Conservation (phyloP, 2,329 filamentous ascomycete species). For the Verticillium isaacii region DNA sequence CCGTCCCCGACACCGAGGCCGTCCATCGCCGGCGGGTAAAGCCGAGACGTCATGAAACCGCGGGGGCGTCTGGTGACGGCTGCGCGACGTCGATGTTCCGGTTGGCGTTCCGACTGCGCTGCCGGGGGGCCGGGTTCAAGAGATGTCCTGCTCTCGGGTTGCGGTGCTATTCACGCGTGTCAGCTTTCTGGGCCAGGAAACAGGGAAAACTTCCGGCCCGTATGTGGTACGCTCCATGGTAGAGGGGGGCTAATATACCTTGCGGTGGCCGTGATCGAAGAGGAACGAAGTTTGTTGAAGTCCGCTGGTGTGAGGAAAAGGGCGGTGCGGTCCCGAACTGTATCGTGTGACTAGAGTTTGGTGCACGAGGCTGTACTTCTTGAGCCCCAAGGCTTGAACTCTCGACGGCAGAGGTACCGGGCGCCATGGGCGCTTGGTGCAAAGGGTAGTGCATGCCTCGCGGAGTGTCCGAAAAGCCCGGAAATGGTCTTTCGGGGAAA, state of each 20-base stretch:
- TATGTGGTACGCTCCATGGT: too few relatives aligned
- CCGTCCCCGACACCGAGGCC: background rate
- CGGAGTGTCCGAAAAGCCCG: background rate
- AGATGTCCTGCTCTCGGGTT: background rate
- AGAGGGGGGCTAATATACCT: background rate
- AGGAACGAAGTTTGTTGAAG: background rate
- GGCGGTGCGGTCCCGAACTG: slow-evolving; percentile 12
- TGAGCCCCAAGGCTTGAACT: background rate
- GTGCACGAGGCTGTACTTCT: background rate
- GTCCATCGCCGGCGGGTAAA: background rate
- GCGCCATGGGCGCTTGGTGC: background rate
- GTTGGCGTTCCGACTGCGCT: background rate
- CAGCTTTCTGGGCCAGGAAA: background rate
- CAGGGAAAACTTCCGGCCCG: background rate
- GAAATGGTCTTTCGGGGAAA: background rate
- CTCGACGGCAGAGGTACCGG: background rate
- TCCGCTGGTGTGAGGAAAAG: slow-evolving; percentile 4
- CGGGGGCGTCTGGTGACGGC: background rate
- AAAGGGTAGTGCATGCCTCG: background rate
- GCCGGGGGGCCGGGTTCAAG: background rate
- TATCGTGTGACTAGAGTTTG: slow-evolving; percentile 4
- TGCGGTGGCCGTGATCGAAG: background rate
- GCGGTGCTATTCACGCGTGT: background rate
- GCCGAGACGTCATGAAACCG: background rate
- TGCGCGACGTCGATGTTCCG: slow-evolving; percentile 5